phyloP scores from a whole-genome alignment of 768 basidiomycete species.

The Tephrocybe sp. region DNA sequence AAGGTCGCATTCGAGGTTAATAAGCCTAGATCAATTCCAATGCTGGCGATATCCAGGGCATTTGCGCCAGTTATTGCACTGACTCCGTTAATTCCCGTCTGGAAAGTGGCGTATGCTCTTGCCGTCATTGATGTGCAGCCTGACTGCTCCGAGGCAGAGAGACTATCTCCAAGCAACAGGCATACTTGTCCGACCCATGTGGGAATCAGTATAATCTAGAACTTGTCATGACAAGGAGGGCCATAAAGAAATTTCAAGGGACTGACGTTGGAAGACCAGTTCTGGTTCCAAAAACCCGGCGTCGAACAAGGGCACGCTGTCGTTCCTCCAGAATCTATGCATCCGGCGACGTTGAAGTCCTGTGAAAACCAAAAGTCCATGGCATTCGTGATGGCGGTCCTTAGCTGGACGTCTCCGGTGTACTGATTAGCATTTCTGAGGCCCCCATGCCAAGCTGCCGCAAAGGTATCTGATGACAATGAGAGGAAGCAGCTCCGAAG shows the following conservation, averaged over 20 bases:
- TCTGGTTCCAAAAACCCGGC: slow-evolving; percentile 49
- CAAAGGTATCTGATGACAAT: slow-evolving; percentile 41
- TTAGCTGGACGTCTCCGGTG: slow-evolving; percentile 37
- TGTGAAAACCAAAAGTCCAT: slow-evolving; percentile 65
- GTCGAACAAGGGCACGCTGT: slow-evolving; percentile 53
- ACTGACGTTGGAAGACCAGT: slow-evolving; percentile 61
- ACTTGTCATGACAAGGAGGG: not conserved
- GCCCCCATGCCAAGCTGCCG: slow-evolving; percentile 58
- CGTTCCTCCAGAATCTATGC: slow-evolving; percentile 54
- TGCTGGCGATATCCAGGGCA: slow-evolving; percentile 59
- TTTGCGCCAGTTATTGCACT: slow-evolving; percentile 63
- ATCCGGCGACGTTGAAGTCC: slow-evolving; percentile 52
- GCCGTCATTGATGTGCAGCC: slow-evolving; percentile 50
- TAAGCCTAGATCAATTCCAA: slow-evolving; percentile 52
- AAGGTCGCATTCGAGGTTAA: slow-evolving; percentile 41
- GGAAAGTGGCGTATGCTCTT: slow-evolving; percentile 42
- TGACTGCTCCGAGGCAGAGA: slow-evolving; percentile 37
- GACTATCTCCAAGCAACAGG: slow-evolving; percentile 47
- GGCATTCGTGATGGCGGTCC: slow-evolving; percentile 41
- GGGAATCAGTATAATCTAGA: slow-evolving; percentile 59
- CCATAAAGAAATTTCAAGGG: not conserved
- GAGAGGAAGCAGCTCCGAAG: not conserved
- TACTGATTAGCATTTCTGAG: slow-evolving; percentile 38
- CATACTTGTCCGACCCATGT: slow-evolving; percentile 55
- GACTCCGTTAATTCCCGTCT: slow-evolving; percentile 31